Base-by-base conservation (phyloP, 345 rosid genomes). In the Geranium brycei region DNA sequence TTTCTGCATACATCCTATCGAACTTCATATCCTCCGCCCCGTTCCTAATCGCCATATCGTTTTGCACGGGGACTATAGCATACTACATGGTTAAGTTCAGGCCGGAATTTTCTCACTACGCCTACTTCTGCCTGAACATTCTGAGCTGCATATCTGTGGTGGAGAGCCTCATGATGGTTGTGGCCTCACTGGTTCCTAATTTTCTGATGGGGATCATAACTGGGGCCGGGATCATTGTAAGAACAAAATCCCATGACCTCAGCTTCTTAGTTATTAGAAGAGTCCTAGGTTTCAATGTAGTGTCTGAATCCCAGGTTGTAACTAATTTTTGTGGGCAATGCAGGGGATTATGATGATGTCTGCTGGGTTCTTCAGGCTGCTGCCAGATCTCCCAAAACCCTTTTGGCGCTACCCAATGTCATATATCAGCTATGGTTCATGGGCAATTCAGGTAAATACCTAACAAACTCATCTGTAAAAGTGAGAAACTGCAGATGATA, bases 331-430 rank as follows among this genome's bases (percentile, higher is more conserved):
- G 41, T 7, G 10, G 7, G 10, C 10, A 4, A 35, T 35, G 41
- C 41, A 92, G 98, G 98, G 98, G 51, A 92, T 92, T 72, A 89
- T 92, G 81, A 92, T 92, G 98, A 80, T 92, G n/a, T 93, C 89
- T 32, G 89, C 98, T 13, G 98, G 98, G 6, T 92, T 81, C 85
- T 92, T 92, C 67, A 84, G 98, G 80, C 98, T 92, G 71, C 98
- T 95, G 8, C 80, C 89, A 69, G 98, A 92, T 75, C 89, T 92
- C 66, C 98, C 98, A 0, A 92, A 92, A 72, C 82, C 79, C 23
- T 75, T 92, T 66, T 92, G 98, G 98, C 88, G 98, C 56, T 92
- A 92, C 61, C 98, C 98, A 0, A 92, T 92, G 98, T 84, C 97
- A 10, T 92, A 85, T 71, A 78, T 92, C 57, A 89, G 98, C 82